Base-by-base conservation (phyloP, 2,329 filamentous ascomycete genomes). In the Ascochyta rabiei region DNA sequence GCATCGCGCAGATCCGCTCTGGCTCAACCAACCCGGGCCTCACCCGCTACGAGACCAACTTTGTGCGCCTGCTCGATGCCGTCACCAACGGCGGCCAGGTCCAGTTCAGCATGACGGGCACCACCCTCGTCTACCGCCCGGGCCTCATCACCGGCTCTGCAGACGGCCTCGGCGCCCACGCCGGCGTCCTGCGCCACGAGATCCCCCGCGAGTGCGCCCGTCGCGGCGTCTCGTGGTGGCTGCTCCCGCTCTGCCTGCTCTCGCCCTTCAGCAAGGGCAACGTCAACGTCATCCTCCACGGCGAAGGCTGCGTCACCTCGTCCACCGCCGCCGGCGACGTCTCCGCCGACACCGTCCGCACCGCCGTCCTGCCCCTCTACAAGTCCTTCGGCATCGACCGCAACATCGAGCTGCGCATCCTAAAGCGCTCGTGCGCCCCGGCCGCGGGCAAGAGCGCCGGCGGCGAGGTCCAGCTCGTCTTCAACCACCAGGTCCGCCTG, bases 91-190 rank as follows among this genome's bases (percentile, higher is more conserved):
- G 95, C 77, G 90, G 90, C 53, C 87, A 89, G 51, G 91, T 98
- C 79, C 93, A 97, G 70, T 96, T 99, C 66, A 96, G 92, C 10
- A 95, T 96, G 79, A 97, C 92, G 1, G 95, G 95, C 72, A 98
- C 95, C 0, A 93, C 91, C 1, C 85, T 99, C 51, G 88, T 93
- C 33, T 99, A 96, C 78, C 89, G 90, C 62, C 95, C 95, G 0
- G 95, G 95, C 31, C 81, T 99, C 35, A 96, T 99, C 68, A 95
- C 91, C 0, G 95, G 95, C 58, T 89, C 88, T 41, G 86, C 89
- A 21, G 82, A 89, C 18, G 91, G 91, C 16, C 83, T 88, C 44
- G 91, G 91, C 66, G 88, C 90, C 33, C 81, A 84, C 41, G 84
- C 74, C 55, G 90, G 93, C 65, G 84, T 96, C 34, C 86, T 98